phyloP scores from a whole-genome alignment of 129 eudicot genomes.

The Heracleum sosnowskyi region DNA sequence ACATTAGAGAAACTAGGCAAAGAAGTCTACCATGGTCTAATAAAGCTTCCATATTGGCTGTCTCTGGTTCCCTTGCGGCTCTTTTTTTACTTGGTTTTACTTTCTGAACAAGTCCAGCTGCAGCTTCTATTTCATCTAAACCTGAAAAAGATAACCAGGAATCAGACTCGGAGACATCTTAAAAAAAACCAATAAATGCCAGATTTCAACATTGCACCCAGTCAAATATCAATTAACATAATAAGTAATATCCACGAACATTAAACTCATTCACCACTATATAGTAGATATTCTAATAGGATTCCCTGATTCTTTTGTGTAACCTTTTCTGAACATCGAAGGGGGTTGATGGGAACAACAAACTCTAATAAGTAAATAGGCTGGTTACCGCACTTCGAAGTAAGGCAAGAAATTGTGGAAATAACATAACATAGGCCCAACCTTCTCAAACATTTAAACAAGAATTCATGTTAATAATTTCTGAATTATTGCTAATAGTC shows the following conservation, averaged over 20 bases:
- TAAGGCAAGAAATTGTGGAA: background rate
- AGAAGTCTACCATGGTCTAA: slow-evolving; percentile 29
- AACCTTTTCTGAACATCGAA: background rate
- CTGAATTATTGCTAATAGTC: background rate
- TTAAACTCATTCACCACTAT: background rate
- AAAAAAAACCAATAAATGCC: background rate
- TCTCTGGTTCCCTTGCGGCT: slow-evolving; percentile 37
- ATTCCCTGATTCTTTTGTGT: background rate
- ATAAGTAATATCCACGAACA: background rate
- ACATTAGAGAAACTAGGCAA: background rate
- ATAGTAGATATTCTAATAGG: background rate
- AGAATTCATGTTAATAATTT: background rate
- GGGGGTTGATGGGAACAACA: background rate
- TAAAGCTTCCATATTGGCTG: slow-evolving; percentile 10
- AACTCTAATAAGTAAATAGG: background rate
- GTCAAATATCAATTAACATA: background rate
- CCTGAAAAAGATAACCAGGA: slow-evolving; percentile 3
- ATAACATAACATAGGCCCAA: background rate
- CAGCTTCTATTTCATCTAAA: slow-evolving; percentile 7
- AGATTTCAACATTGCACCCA: background rate
- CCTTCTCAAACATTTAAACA: background rate
- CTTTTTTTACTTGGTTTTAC: slow-evolving; percentile 40
- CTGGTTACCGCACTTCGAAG: background rate
- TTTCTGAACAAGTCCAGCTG: slow-evolving; percentile 20
- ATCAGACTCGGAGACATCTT: background rate